Base-by-base conservation (phyloP, 2,329 filamentous ascomycete genomes). In the Tolypocladium amazonense region DNA sequence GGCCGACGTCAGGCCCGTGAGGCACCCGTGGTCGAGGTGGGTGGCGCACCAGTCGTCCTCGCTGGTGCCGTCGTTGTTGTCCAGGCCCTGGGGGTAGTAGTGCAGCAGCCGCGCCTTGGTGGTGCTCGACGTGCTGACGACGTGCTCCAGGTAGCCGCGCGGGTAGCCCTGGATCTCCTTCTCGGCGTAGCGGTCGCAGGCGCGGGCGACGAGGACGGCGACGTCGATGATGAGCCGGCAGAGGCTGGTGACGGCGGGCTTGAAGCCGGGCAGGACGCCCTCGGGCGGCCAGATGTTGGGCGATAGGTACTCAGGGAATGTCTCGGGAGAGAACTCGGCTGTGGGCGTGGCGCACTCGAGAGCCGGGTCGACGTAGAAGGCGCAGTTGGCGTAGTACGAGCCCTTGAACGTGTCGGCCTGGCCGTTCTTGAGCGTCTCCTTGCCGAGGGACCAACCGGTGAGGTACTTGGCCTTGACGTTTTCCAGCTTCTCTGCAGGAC, bases 31-130 rank as follows among this genome's bases (percentile, higher is more conserved):
- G 73, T 97, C 93, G 60, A 94, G 79, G 71, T 94, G 89, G 1
- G 88, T 91, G 4, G 92, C 90, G 73, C 93, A 99, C 94, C 94
- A 99, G 75, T 95, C 90, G 72, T 97, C 92, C 62, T 91, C 87
- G 58, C 78, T 77, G 5, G 38, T 55, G 39, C 71, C 73, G 47
- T 73, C 72, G 39, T 52, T 43, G 39, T 39, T 23, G 18, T 27
- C 15, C 45, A 25, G 45, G 25, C 74, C 76, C 69, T 81, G 81
- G 1, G 93, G 93, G 67, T 92, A 97, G 75, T 99, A 99, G 76
- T 99, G 94, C 66, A 97, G 77, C 35, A 99, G 79, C 15, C 94
- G 81, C 1, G 94, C 94, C 75, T 99, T 97, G 43, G 91, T 96
- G 0, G 89, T 95, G 39, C 86, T 87, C 56, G 91, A 96, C 0